These are phyloP conservation scores for Daedaleopsis nitida DNA, from an alignment of 768 basidiomycete genomes.

Conservation along the genomic window DNA sequence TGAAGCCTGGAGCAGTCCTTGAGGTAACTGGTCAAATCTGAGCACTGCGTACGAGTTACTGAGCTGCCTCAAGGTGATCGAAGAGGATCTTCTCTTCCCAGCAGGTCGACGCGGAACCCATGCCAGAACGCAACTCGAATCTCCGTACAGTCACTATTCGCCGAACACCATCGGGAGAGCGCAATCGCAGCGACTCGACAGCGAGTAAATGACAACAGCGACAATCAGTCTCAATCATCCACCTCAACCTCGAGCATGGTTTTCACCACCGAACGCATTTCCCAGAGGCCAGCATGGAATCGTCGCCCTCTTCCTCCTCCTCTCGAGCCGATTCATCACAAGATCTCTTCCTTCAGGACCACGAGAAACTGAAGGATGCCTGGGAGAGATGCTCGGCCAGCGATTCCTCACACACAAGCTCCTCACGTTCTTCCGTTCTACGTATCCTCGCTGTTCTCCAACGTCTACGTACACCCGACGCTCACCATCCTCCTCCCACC, in stretches of 20 bases:
- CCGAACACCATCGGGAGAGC: background rate
- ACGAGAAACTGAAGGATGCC: constrained; percentile 57
- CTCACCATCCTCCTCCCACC: constrained; percentile 58
- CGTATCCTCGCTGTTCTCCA: constrained; percentile 56
- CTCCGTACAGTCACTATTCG: background rate
- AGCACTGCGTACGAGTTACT: background rate
- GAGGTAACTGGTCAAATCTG: constrained; percentile 48
- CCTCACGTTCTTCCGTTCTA: constrained; percentile 69
- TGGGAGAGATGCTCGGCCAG: constrained; percentile 68
- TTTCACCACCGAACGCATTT: constrained; percentile 8
- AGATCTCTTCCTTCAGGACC: constrained; percentile 50
- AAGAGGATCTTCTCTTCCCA: constrained; percentile 76
- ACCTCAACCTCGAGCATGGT: constrained; percentile 7
- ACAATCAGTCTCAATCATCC: constrained; percentile 2
- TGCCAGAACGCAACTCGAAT: background rate
- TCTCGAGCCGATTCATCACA: constrained; percentile 10
- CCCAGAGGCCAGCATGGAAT: constrained; percentile 7
- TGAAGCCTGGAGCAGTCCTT: constrained; percentile 60
- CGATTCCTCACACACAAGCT: constrained; percentile 58
- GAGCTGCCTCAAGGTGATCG: constrained; percentile 53
- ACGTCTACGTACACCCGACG: constrained; percentile 51
- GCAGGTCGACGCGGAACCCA: constrained; percentile 14
- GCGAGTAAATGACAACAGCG: constrained; percentile 5
- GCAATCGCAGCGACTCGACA: constrained; percentile 12
- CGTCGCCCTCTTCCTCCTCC: constrained; percentile 5